These are phyloP conservation scores for Verticillium klebahnii DNA, from an alignment of 2,329 filamentous ascomycete genomes.

Conservation along the genomic window DNA sequence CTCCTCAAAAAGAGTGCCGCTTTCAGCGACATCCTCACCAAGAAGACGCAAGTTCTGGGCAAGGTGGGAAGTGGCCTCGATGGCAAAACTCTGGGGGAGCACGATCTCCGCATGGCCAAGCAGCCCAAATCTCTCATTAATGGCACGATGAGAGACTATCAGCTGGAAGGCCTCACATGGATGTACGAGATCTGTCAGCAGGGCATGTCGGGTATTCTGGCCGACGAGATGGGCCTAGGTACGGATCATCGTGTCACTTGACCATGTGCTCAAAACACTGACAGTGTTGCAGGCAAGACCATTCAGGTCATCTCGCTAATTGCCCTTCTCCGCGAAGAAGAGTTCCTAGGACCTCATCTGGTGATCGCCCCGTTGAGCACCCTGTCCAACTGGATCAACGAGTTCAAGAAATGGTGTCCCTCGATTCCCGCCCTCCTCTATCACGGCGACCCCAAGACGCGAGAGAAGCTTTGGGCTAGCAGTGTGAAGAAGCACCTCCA, in stretches of 20 bases:
- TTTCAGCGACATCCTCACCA: conserved; percentile 58
- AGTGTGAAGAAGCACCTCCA: conserved; percentile 66
- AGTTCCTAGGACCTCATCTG: conserved; percentile 81
- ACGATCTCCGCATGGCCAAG: conserved; percentile 71
- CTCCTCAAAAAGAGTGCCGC: conserved; percentile 55
- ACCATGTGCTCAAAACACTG: neutral
- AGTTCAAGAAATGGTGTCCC: conserved; percentile 88
- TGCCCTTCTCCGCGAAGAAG: conserved; percentile 81
- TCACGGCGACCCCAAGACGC: conserved; percentile 75
- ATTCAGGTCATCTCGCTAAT: conserved; percentile 86
- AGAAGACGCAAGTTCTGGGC: conserved; percentile 59
- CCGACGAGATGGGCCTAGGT: conserved; percentile 89
- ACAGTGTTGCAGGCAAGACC: conserved; percentile 63
- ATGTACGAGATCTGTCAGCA: conserved; percentile 78
- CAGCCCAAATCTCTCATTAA: conserved; percentile 83
- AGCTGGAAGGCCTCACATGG: conserved; percentile 93
- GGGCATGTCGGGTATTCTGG: conserved; percentile 84
- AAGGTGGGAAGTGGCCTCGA: conserved; percentile 57
- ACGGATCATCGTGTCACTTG: conserved; percentile 13
- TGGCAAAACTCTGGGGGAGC: conserved; percentile 55
- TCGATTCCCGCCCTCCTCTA: conserved; percentile 85
- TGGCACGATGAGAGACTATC: conserved; percentile 90
- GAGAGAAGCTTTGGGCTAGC: conserved; percentile 71
- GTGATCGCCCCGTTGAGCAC: conserved; percentile 90
- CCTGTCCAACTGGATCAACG: conserved; percentile 91